Conservation (phyloP, 1,284 basidiomycete genomes). For the Ganoderma boninense region DNA sequence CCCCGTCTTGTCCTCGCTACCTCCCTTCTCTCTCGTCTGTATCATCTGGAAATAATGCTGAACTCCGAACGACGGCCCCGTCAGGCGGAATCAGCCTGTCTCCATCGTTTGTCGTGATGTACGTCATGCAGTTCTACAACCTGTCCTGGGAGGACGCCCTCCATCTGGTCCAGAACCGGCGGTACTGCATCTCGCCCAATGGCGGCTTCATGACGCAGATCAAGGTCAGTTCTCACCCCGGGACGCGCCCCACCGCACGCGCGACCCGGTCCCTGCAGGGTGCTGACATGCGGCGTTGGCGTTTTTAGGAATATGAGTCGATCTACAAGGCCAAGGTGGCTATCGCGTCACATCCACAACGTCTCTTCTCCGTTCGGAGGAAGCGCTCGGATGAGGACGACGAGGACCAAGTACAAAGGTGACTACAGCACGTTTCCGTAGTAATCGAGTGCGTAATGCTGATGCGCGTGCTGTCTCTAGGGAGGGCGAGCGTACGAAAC, state of each 20-base stretch:
- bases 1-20: not conserved
- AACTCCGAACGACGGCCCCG: not conserved
- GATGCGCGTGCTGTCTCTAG: conserved; percentile 16
- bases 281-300: not conserved
- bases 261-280: not conserved
- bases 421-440: conserved; percentile 12
- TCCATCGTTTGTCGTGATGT: conserved; percentile 91
- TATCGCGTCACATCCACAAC: conserved; percentile 62
- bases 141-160: conserved; percentile 87
- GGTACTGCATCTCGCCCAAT: conserved; percentile 91
- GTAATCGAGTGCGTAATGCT: not conserved
- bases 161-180: conserved; percentile 85
- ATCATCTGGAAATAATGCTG: not conserved
- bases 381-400: conserved; percentile 73
- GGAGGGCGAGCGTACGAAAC: conserved; percentile 39
- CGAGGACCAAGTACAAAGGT: conserved; percentile 66
- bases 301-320: conserved; percentile 83
- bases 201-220: conserved; percentile 89
- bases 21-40: not conserved
- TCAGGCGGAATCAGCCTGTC: conserved; percentile 88
- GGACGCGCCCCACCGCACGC: not conserved
- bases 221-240: conserved; percentile 62
- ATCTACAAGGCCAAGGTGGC: conserved; percentile 84
- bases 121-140: conserved; percentile 86
- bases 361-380: conserved; percentile 58